phyloP scores from a whole-genome alignment of 2,329 filamentous ascomycete genomes.

The Ceratocystis variospora region DNA sequence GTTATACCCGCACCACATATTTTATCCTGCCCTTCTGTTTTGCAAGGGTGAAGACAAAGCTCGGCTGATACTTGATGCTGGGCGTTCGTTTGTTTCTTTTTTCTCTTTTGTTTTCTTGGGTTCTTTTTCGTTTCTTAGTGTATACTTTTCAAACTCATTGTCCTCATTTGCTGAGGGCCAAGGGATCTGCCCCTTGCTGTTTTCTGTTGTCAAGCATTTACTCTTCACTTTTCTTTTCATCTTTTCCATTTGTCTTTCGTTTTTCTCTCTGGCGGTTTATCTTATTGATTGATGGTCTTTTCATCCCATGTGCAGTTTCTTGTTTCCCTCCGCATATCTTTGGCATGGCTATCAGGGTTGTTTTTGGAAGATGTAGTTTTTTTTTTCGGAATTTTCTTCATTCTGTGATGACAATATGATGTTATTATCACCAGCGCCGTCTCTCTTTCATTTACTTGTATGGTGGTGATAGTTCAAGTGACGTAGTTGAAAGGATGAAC shows the following conservation, averaged over 20 bases:
- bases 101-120: slow-evolving; percentile 16
- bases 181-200: too few species aligned
- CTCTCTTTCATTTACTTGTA: background rate
- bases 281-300: slow-evolving; percentile 6
- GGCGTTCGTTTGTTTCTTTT: background rate
- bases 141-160: slow-evolving; percentile 9
- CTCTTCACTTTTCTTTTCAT: background rate
- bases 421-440: background rate
- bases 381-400: slow-evolving; percentile 6
- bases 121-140: slow-evolving; percentile 21
- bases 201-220: slow-evolving; percentile 9
- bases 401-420: background rate
- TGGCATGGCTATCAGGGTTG: background rate
- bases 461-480: background rate
- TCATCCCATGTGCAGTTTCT: slow-evolving; percentile 9
- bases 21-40: background rate
- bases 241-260: slow-evolving; percentile 1
- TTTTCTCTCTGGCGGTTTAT: background rate
- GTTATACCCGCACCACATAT: background rate
- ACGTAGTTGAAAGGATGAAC: background rate
- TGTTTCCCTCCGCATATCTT: slow-evolving; percentile 7
- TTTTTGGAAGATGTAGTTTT: slow-evolving; percentile 1
- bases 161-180: slow-evolving; percentile 18
- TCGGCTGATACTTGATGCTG: background rate
- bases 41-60: background rate